Evolutionary conservation across 257 asterid genomes (phyloP).

Genomic region (Solanum tacnaense): DNA sequence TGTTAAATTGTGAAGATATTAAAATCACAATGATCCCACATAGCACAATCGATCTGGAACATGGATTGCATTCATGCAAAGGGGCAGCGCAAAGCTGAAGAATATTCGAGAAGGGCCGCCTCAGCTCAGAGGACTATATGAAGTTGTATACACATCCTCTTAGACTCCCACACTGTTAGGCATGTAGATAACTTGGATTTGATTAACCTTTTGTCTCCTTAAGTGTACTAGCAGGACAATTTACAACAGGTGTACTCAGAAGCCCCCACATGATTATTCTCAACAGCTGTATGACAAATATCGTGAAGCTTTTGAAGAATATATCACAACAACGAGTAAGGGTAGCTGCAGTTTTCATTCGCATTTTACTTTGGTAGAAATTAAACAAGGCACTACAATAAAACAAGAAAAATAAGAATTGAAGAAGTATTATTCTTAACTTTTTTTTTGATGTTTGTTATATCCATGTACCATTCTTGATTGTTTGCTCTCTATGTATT

Average conservation of each 20-base stretch:
- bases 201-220: constrained; percentile 8
- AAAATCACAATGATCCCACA: constrained; percentile 61
- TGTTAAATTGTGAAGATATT: constrained; percentile 11
- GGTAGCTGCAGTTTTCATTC: constrained; percentile 1
- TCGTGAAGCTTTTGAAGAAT: constrained; percentile 71
- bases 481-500: neutral
- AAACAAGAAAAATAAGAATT: neutral
- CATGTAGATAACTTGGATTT: neutral
- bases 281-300: constrained; percentile 89
- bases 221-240: constrained; percentile 50
- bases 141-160: constrained; percentile 72
- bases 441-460: neutral
- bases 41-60: constrained; percentile 64
- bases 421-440: neutral
- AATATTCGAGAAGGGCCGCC: constrained; percentile 79
- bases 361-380: neutral
- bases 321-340: constrained; percentile 63
- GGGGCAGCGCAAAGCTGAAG: constrained; percentile 74
- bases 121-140: constrained; percentile 89
- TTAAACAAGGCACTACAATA: neutral
- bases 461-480: neutral
- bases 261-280: constrained; percentile 93
- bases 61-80: constrained; percentile 92
- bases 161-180: neutral
- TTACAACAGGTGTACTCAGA: constrained; percentile 96